Base-by-base conservation (phyloP, 345 rosid species). In the Brassica juncea region DNA sequence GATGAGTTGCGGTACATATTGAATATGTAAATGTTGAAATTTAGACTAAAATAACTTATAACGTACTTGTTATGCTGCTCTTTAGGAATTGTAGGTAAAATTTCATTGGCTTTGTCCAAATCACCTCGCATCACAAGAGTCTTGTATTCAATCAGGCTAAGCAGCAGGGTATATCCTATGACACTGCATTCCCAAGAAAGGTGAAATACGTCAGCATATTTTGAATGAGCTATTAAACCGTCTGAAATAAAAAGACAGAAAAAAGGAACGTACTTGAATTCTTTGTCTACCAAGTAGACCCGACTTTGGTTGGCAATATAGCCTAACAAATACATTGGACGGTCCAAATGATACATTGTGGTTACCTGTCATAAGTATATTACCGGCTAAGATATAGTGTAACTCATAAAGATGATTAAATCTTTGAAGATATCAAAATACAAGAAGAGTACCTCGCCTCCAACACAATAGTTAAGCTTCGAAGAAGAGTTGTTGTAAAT, bases 381-480 rank as follows among this genome's bases (percentile, higher is more conserved):
- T 81, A 27, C 59, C 73, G 52, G 32, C 15, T 15, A 62, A n/a
- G 69, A 66, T 66, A 16, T 4, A 35, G 8, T 35, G 28, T 19
- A 9, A 25, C 27, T 61, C 31, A 58, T 52, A 15, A 71, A 25
- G 28, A 66, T 66, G 27, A 35, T 9, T 34, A 11, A 25, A 42
- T 5, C 66, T 47, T 60, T 8, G 30, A 70, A 68, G 42, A 19
- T 47, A 77, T 42, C 60, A 72, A 60, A 62, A 70, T 32, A 14
- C 5, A 57, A 15, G 62, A n/a, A 68, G 32, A 70, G 77, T 90
- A 96, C 99, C 99, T 96, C 97, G 72, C 99, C 99, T 77, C 99
- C 98, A 66, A 96, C 98, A 82, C 99, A 93, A 80, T 93, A 96
- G 84, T 96, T 96, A 74, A 96, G 98, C 80, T 97, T 93, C 98